Percentiles rank a stretch among this genome's conserved stretches.
These are phyloP conservation scores for Aspergillus sp. DNA, from an alignment of 2,329 filamentous ascomycete genomes.

Conservation along the genomic window DNA sequence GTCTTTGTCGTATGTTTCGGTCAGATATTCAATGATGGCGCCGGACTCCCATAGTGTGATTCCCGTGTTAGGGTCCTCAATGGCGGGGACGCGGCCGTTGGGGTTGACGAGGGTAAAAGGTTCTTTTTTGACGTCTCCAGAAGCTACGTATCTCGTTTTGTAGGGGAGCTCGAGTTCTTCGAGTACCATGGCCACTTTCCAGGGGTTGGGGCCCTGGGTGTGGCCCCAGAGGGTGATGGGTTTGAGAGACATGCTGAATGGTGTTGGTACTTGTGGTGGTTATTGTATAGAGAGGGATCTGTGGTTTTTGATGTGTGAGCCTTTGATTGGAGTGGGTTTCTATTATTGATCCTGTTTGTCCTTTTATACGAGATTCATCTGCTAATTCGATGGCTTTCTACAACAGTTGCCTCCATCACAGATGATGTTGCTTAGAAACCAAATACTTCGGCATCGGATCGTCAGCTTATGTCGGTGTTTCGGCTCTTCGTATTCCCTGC, in stretches of 20 bases:
- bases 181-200: constrained; percentile 34
- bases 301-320: no score
- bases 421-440: no score
- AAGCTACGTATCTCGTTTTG: constrained; percentile 22
- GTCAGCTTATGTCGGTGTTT: no score
- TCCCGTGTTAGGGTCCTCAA: constrained; percentile 40
- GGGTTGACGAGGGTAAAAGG: constrained; percentile 33
- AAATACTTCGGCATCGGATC: no score
- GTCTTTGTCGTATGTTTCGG: constrained; percentile 48
- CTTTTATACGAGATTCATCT: no score
- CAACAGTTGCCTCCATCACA: no score
- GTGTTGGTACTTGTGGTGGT: no score
- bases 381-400: no score
- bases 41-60: constrained; percentile 49
- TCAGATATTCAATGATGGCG: constrained; percentile 48
- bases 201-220: constrained; percentile 30
- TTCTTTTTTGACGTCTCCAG: constrained; percentile 31
- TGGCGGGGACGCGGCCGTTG: constrained; percentile 39
- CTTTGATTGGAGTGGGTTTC: no score
- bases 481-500: no score
- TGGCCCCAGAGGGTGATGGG: constrained; percentile 22
- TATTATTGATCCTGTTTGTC: no score
- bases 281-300: no score
- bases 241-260: constrained; percentile 21
- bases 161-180: constrained; percentile 36